Base-by-base conservation (phyloP, 179 eudicot genomes). In the Spergularia azorica region DNA sequence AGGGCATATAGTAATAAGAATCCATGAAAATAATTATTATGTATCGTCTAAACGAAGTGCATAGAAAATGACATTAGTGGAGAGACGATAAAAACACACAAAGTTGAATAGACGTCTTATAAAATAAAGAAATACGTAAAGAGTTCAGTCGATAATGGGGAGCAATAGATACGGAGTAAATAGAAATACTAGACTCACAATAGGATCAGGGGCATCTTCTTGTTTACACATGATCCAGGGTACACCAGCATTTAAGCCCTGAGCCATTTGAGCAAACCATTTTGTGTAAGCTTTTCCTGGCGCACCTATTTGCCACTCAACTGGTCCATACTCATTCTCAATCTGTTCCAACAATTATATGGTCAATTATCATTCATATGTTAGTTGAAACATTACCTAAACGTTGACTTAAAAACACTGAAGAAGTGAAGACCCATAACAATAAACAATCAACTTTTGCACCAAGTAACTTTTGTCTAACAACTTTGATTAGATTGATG, bases 171-270 rank as follows among this genome's bases (percentile, higher is more conserved):
- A 6, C 12, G 8, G 36, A 63, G 41, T 63, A 14, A 16, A 26
- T 7, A 73, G 20, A 18, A 3, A 14, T 41, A 56, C 36, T 32
- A 5, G 3, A 13, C 88, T 82, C 76, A 95, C 99, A 87, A 95
- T 84, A 66, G 97, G 97, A 83, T 95, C 99, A 3, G 99, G 99
- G 60, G 99, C 92, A 73, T 88, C 93, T 7, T 86, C 88, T 76
- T 93, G 91, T 80, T 93, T 93, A 89, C 98, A 93, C 98, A 93
- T 93, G 51, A 91, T 87, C 99, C 99, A 95, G 0, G 99, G 99
- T 71, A 95, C 99, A 17, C 99, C 99, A 2, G 97, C 93, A 50
- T 87, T 84, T 78, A 78, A 51, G 72, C 84, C 81, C 9, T 90
- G 89, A 2, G 95, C 99, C 99, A 95, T 90, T 32, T 88, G 83